Evolutionary conservation across 768 basidiomycete genomes (phyloP).

Genomic region (Termitomyces sp.): DNA sequence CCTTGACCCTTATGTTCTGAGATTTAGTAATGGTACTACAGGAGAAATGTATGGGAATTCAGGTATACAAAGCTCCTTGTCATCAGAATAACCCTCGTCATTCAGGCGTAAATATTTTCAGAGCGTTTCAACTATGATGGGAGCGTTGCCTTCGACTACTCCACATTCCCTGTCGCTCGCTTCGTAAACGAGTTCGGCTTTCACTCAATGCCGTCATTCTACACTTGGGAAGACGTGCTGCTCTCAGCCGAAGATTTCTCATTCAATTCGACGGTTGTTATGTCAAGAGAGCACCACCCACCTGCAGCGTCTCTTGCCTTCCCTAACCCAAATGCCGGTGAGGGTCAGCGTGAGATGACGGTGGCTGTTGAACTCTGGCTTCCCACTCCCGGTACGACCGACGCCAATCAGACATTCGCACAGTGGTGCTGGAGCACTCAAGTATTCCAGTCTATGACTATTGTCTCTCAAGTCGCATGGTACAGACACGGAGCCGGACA

Average conservation of each 20-base stretch:
- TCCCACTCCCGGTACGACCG: conserved; percentile 41
- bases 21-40: conserved; percentile 44
- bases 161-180: conserved; percentile 44
- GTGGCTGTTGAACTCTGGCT: conserved; percentile 49
- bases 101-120: conserved; percentile 10
- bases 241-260: conserved; percentile 43
- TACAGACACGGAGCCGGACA: conserved; percentile 56
- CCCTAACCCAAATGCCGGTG: conserved; percentile 50
- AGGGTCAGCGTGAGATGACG: conserved; percentile 51
- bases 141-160: conserved; percentile 46
- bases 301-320: conserved; percentile 46
- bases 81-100: background rate
- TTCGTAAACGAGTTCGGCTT: conserved; percentile 64
- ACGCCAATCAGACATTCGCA: conserved; percentile 53
- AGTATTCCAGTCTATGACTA: conserved; percentile 54
- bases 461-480: conserved; percentile 52
- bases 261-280: conserved; percentile 54
- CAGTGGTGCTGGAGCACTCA: conserved; percentile 64
- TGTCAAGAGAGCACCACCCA: conserved; percentile 52
- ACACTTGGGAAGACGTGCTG: conserved; percentile 55
- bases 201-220: conserved; percentile 62
- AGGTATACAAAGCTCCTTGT: conserved; percentile 25
- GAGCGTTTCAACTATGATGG: conserved; percentile 57
- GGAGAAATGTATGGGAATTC: conserved; percentile 54
- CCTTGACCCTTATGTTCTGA: conserved; percentile 47